Base-by-base conservation (phyloP, 768 basidiomycete genomes). In the Favolaschia claudopus region DNA sequence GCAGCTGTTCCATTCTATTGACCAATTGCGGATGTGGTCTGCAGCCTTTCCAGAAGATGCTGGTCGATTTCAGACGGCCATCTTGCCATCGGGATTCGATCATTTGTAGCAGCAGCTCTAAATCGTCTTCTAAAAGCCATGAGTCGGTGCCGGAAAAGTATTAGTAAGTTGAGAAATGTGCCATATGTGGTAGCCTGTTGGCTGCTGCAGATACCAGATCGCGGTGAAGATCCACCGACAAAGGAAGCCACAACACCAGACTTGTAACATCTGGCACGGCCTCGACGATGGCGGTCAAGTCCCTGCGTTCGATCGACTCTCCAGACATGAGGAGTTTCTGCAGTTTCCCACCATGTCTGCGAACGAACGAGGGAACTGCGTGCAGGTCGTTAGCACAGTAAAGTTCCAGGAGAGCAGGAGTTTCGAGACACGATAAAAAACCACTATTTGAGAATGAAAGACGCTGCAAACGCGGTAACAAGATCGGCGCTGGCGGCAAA, bases 221-320 rank as follows among this genome's bases (percentile, higher is more conserved):
- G n/a, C n/a, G n/a, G n/a, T n/a, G n/a, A n/a, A n/a, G n/a, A n/a
- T n/a, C n/a, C n/a, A n/a, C n/a, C n/a, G n/a, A n/a, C n/a, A n/a
- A n/a, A n/a, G n/a, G 13, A 9, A 39, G 9, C 10, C 15, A 43
- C 20, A 49, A 20, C 24, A 38, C 39, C 2, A 57, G 17, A 25
- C n/a, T 33, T 7, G 55, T 57, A 24, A 57, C 43, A 6, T 37
- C 43, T 29, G 46, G 29, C 4, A 31, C 55, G 40, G 39, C 55
- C n/a, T 42, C 29, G n/a, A 57, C 38, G 46, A 57, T 38, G 4
- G 8, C 12, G 36, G 31, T 17, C 10, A 42, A 15, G 25, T 57
- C 55, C 2, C n/a, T n/a, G 24, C 12, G 4, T 31, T 25, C 13
- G 39, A 34, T 7, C 13, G 22, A n/a, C 39, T 42, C 3, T 43